A percentile compares a stretch with the other conserved stretches of the same genome.
Conservation (phyloP, 139 green algal genomes). For the Pseudopediastrum boryanum region DNA sequence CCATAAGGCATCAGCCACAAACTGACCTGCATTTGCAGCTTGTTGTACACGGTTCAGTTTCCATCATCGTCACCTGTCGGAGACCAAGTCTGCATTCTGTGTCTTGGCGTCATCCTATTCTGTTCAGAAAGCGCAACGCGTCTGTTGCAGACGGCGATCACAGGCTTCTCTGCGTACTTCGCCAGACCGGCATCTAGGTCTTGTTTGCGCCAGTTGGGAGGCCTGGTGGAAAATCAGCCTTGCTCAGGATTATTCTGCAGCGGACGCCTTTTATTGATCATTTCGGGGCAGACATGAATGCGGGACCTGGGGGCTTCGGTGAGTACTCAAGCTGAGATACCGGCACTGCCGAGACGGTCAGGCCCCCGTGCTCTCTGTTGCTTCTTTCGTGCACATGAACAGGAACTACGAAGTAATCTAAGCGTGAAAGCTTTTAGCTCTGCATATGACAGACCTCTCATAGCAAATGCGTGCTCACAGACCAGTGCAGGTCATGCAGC, state of each 20-base stretch:
- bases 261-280: too few species aligned
- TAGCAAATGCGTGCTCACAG: background rate
- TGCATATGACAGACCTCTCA: background rate
- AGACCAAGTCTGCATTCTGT: background rate
- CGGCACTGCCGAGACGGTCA: too few species aligned
- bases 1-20: too few species aligned
- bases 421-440: background rate
- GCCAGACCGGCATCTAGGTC: background rate
- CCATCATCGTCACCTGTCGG: too few species aligned
- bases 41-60: too few species aligned
- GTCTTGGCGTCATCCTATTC: background rate
- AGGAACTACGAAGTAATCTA: background rate
- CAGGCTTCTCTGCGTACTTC: background rate
- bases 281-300: slow-evolving; percentile 33
- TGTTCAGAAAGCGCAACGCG: background rate
- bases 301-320: slow-evolving; percentile 33
- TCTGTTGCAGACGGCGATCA: background rate
- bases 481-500: slow-evolving; percentile 16
- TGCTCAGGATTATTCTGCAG: background rate
- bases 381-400: background rate
- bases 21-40: too few species aligned
- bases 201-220: background rate
- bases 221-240: background rate
- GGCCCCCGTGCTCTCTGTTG: background rate
- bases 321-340: background rate